Evolutionary conservation across 2,329 filamentous ascomycete genomes (phyloP).

Genomic region (Penicillium glabrum): DNA sequence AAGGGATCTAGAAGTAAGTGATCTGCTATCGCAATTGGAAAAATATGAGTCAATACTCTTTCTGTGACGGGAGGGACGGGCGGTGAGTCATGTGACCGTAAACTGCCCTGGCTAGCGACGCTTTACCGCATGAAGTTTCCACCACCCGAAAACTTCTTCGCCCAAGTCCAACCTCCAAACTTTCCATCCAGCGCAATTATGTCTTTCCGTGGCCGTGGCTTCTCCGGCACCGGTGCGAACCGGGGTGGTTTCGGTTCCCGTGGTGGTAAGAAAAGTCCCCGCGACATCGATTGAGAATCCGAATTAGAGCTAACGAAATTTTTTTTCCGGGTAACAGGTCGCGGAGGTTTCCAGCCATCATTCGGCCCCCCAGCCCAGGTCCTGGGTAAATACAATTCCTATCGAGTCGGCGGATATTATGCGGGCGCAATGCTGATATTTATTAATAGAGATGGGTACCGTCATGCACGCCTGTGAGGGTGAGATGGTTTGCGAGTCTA

Average conservation of each 20-base stretch:
- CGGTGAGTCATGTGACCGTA: slow-evolving; percentile 36
- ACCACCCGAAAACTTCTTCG: slow-evolving; percentile 43
- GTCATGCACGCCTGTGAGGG: slow-evolving; percentile 95
- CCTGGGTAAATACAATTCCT: slow-evolving; percentile 46
- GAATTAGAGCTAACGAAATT: slow-evolving; percentile 34
- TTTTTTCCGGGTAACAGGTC: slow-evolving; percentile 47
- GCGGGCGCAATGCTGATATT: slow-evolving; percentile 30
- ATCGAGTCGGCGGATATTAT: background rate
- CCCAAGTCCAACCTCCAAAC: slow-evolving; percentile 23
- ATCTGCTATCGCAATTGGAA: slow-evolving; percentile 18
- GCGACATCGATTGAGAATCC: background rate
- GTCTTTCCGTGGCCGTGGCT: slow-evolving; percentile 63
- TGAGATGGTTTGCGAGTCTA: slow-evolving; percentile 95
- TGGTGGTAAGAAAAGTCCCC: slow-evolving; percentile 38
- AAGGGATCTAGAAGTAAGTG: slow-evolving; percentile 10
- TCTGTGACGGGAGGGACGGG: slow-evolving; percentile 22
- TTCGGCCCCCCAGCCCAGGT: slow-evolving; percentile 64
- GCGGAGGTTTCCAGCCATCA: slow-evolving; percentile 62
- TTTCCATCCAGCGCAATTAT: slow-evolving; percentile 44
- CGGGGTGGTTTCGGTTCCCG: slow-evolving; percentile 48
- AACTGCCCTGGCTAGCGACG: slow-evolving; percentile 39
- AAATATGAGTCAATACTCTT: slow-evolving; percentile 16
- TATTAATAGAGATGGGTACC: slow-evolving; percentile 74
- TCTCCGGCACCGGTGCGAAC: slow-evolving; percentile 53
- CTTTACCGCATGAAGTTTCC: slow-evolving; percentile 48